Evolutionary conservation across 176 grass and related monocot genomes (phyloP), one percentile per base, ranked within the genome.

Genomic region (Carex littledalei): DNA sequence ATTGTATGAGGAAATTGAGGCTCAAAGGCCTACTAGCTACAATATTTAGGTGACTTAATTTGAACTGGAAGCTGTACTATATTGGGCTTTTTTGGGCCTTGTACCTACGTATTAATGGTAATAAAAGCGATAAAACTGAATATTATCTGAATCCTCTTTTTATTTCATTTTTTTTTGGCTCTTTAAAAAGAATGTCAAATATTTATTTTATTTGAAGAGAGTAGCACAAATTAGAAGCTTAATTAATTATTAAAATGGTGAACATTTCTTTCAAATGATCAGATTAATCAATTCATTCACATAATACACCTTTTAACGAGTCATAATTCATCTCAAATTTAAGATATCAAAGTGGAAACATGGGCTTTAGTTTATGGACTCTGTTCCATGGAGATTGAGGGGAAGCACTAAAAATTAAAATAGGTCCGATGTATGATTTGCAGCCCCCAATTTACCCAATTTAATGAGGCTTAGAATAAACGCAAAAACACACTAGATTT

Each of bases 1-100:
- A 5, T 87, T 97, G 86, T 94, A 94, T 32, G 84, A 88, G 24
- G 68, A 92, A 80, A 80, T 80, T 58, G 73, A 78, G 9, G 41
- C 45, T 78, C 22, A 24, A 9, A 78, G 73, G 35, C 66, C 15
- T 37, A 35, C 32, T 37, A 68, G 66, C 2, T 68, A 39, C 66
- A 68, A 8, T 17, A 68, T 68, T 39, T 34, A 37, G 15, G 66
- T 9, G 37, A 39, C 37, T 69, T 31, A 12, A 3, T 64, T 68
- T 68, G 29, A 14, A 0, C 6, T 39, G 66, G 5, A 43, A 45
- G 6, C 17, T 71, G 17, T 45, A 71, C 43, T 43, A 21, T 20
- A 16, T 8, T 63, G 60, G n/a, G 60, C 60, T 12, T 9, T 24
- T 21, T 21, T 47, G 39, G 65, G 5, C 18, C 1, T 45, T 47